These are phyloP conservation scores for Coniochaeta ligniaria DNA, from an alignment of 2,329 filamentous ascomycete genomes.

Conservation along the genomic window DNA sequence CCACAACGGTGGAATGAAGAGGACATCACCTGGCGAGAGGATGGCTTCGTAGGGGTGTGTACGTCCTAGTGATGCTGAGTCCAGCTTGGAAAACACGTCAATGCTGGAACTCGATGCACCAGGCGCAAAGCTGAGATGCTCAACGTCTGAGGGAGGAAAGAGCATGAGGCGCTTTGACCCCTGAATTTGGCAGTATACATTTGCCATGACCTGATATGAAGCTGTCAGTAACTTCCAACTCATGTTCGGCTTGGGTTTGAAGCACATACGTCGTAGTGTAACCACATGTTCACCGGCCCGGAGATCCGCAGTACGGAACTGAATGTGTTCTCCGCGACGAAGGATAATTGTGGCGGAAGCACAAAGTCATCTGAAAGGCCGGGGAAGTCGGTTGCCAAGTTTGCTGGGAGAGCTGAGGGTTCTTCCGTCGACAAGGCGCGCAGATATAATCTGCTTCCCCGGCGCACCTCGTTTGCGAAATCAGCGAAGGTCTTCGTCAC, in stretches of 20 bases:
- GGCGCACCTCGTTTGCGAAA: conserved; percentile 55
- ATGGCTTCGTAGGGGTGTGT: conserved; percentile 61
- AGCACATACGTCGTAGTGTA: conserved; percentile 68
- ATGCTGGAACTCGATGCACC: conserved; percentile 75
- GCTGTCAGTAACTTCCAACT: background rate
- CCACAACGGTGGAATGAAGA: conserved; percentile 82
- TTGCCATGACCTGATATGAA: conserved; percentile 65
- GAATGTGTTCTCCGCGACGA: conserved; percentile 57
- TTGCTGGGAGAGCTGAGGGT: conserved; percentile 63
- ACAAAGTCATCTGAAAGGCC: conserved; percentile 60
- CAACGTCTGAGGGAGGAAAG: conserved; percentile 72
- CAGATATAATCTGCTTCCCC: conserved; percentile 64
- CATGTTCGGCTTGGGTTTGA: background rate
- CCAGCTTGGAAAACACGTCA: conserved; percentile 55
- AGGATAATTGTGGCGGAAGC: conserved; percentile 54
- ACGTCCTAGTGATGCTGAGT: conserved; percentile 27
- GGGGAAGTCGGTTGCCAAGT: conserved; percentile 65
- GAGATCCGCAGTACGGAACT: conserved; percentile 76
- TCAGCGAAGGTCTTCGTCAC: conserved; percentile 57
- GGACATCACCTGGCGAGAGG: conserved; percentile 64
- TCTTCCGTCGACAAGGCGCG: conserved; percentile 65
- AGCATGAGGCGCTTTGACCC: conserved; percentile 69
- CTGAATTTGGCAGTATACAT: conserved; percentile 72
- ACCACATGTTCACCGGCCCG: conserved; percentile 77
- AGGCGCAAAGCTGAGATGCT: conserved; percentile 60